These are phyloP conservation scores for Phytophthora sojae DNA, from an alignment of 352 stramenopile species.

Conservation along the genomic window DNA sequence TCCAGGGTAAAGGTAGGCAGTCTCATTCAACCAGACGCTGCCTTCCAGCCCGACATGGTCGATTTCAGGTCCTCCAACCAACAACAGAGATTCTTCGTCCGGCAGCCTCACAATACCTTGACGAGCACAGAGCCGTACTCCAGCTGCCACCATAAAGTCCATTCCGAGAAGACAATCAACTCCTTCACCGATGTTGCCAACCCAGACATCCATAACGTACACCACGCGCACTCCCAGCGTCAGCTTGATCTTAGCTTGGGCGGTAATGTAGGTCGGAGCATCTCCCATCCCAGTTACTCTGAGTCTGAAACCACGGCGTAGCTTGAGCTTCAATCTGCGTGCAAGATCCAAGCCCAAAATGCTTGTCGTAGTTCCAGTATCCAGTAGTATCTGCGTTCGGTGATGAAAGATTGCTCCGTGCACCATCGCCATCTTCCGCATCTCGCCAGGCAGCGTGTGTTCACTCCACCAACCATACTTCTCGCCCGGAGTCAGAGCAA, in stretches of 20 bases:
- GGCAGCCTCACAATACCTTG: conserved; percentile 13
- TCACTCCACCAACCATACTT: too few relatives aligned
- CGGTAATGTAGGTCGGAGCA: conserved; percentile 20
- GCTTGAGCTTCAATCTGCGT: conserved; percentile 27
- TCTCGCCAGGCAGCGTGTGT: too few relatives aligned
- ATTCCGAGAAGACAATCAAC: conserved; percentile 38
- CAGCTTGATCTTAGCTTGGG: conserved; percentile 33
- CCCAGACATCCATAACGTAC: conserved; percentile 34
- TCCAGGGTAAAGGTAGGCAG: not conserved
- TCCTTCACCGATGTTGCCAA: conserved; percentile 29
- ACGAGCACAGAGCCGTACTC: conserved; percentile 15
- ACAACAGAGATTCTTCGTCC: conserved; percentile 10
- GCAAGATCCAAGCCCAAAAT: conserved; percentile 38
- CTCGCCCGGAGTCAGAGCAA: too few relatives aligned
- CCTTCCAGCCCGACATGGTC: not conserved
- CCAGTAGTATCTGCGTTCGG: conserved; percentile 18
- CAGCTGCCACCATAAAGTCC: conserved; percentile 39
- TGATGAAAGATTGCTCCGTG: conserved; percentile 6
- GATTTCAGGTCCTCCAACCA: not conserved
- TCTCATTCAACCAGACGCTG: not conserved
- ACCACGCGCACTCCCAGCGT: conserved; percentile 28
- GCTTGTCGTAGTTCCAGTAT: conserved; percentile 30
- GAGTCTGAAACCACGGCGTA: conserved; percentile 1
- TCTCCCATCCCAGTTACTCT: conserved; percentile 19
- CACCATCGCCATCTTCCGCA: too few relatives aligned